Base-by-base conservation (phyloP, 495 filamentous ascomycete genomes). In the Chaetomium cochliodes region DNA sequence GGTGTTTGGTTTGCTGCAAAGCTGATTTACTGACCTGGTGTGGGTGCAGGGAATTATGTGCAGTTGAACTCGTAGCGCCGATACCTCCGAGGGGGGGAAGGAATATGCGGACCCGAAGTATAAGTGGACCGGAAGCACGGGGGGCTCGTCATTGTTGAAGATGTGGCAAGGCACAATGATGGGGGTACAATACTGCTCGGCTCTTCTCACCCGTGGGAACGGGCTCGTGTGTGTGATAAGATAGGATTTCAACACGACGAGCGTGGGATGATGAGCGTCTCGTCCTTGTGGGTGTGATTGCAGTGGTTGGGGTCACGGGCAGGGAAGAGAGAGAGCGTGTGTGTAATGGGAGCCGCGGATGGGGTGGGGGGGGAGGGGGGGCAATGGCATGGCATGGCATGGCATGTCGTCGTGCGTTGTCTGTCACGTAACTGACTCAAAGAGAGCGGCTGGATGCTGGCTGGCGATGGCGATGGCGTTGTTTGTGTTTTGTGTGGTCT, bases 31-130 rank as follows among this genome's bases (percentile, higher is more conserved):
- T 56, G 22, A 63, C 61, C 9, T 37, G 33, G 9, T 6, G 5
- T 2, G 3, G 9, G 2, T 15, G 12, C 37, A 82, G 80, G 78
- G 12, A 82, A 82, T 60, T 82, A 82, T 63, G 80, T 82, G 33
- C 68, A 70, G 58, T 30, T 77, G 56, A 77, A 72, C 64, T 58
- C 67, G 60, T 76, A 68, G 59, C 37, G 41, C 20, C 33, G 33
- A 41, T 42, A 42, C 12, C 33, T 37, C 33, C 33, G 33, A 37
- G 33, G 1, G 30, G 30, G 33, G 11, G 33, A 37, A 7, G 8
- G 33, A 8, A 6, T 6, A 25, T 47, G 12, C 15, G 16, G 49
- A 30, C 28, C 2, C 28, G 3, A n/a, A n/a, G n/a, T n/a, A n/a
- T n/a, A n/a, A n/a, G n/a, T n/a, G n/a, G n/a, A n/a, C n/a, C n/a